Conservation (phyloP, 1,139 yeast species). For the Citeromyces hawaiiensis region DNA sequence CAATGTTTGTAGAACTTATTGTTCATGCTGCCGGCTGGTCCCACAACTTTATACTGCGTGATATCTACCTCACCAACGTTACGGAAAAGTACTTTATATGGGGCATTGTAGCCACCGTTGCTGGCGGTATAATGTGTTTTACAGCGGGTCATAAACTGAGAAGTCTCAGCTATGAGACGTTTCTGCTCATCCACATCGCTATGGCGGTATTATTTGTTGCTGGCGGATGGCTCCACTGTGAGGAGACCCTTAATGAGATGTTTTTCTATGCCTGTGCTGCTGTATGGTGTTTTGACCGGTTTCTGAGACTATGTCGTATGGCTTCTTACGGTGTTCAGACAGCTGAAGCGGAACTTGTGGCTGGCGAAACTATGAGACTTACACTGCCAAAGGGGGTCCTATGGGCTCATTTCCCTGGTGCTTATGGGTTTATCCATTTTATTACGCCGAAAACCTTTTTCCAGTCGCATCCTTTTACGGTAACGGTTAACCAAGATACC, state of each 20-base stretch:
- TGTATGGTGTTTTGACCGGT: conserved; percentile 52
- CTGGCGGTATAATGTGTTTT: conserved; percentile 25
- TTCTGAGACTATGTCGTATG: conserved; percentile 35
- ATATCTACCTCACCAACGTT: conserved; percentile 21
- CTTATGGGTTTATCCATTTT: conserved; percentile 38
- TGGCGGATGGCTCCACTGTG: conserved; percentile 49
- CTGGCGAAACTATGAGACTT: conserved; percentile 22
- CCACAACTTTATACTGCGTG: conserved; percentile 23
- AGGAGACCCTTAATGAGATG: conserved; percentile 26
- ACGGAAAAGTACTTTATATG: conserved; percentile 27
- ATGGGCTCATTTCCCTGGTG: conserved; percentile 38
- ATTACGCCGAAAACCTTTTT: conserved; percentile 20
- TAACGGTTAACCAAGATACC: conserved; percentile 12
- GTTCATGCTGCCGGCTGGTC: conserved; percentile 42
- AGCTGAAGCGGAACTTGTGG: conserved; percentile 32
- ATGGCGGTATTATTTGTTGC: conserved; percentile 42
- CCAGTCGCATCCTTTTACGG: conserved; percentile 31
- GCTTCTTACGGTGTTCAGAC: conserved; percentile 31
- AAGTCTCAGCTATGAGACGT: conserved; percentile 46
- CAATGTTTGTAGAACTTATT: conserved; percentile 21
- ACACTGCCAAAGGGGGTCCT: conserved; percentile 21
- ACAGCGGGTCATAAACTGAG: conserved; percentile 42
- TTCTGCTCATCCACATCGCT: conserved; percentile 42
- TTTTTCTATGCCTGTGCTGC: conserved; percentile 42
- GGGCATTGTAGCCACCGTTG: conserved; percentile 38